Evolutionary conservation across 176 grass and related monocot genomes (phyloP), one percentile per base, ranked within the genome.

Genomic region (Triticum urartu): DNA sequence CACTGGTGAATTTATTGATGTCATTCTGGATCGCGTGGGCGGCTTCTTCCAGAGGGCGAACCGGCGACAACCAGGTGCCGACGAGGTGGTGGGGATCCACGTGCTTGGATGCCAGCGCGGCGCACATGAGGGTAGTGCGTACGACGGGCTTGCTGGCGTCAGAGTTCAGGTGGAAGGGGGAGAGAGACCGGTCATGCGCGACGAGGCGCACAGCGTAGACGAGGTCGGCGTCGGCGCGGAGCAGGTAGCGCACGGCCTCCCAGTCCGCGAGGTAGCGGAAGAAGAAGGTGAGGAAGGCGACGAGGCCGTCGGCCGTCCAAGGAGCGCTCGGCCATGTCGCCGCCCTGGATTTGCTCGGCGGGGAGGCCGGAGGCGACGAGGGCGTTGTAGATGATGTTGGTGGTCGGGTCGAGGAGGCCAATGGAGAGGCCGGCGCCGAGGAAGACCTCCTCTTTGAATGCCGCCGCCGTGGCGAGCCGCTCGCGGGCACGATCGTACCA

Each of bases 331-430:
- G 72, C 42, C 42, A 75, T 28, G 22, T 48, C 72, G 0, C 13
- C 35, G 36, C 11, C 70, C 39, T 45, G 3, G 3, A 25, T 26
- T 39, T 25, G n/a, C n/a, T 11, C 39, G 11, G 5, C 70, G 39
- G 5, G 22, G 70, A 73, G 70, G 11, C 22, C 2, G 11, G n/a
- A 25, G 70, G 70, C 38, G n/a, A 38, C 12, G 69, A 72, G 69
- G 36, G 69, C 43, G 68, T 24, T 72, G 69, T 72, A 72, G 38
- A 72, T 72, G 69, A 72, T 72, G 38, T 72, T 73, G 2, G n/a
- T 12, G 5, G 70, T 45, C n/a, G 39, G 39, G 70, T 45, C 39
- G 70, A 73, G 70, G 22, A 45, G 39, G 70, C 38, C 70, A 45
- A 73, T 3, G 39, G 39, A 73, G 70, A 45, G 38, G 21, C 70